These are phyloP conservation scores for Stachybotrys elegans DNA, from an alignment of 2,329 filamentous ascomycete genomes.

Conservation along the genomic window DNA sequence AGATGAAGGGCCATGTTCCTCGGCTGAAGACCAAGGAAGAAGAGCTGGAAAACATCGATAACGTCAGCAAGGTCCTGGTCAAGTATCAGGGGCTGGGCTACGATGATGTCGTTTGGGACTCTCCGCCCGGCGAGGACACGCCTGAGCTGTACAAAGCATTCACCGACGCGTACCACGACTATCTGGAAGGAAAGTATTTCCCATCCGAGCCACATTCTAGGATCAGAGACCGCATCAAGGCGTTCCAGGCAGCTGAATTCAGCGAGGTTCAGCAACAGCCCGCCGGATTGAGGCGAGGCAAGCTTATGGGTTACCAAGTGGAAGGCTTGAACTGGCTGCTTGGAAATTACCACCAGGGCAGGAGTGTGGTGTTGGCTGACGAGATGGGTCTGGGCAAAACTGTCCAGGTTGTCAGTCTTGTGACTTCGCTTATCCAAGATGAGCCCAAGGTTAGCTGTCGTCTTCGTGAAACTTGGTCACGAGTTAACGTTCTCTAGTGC, in stretches of 20 bases:
- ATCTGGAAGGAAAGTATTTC: constrained; percentile 73
- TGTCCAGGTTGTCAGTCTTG: constrained; percentile 81
- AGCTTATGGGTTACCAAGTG: constrained; percentile 89
- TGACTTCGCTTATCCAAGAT: constrained; percentile 67
- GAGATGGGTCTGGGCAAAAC: constrained; percentile 99
- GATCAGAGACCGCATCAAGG: constrained; percentile 63
- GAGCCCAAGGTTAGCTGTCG: constrained; percentile 38
- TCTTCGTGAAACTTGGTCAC: background rate
- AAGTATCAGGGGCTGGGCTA: constrained; percentile 93
- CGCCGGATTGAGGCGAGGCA: constrained; percentile 64
- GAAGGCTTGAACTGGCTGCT: constrained; percentile 95
- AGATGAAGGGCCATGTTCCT: constrained; percentile 43
- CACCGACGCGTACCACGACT: constrained; percentile 78
- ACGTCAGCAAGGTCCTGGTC: constrained; percentile 70
- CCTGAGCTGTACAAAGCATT: constrained; percentile 73
- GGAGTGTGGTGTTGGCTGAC: constrained; percentile 88
- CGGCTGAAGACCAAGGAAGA: constrained; percentile 56
- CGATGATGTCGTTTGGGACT: constrained; percentile 87
- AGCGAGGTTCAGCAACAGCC: constrained; percentile 69
- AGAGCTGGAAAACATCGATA: constrained; percentile 65
- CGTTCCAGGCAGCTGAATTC: constrained; percentile 64
- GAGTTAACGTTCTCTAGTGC: constrained; percentile 39
- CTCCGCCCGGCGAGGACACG: constrained; percentile 63
- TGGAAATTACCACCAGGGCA: constrained; percentile 76
- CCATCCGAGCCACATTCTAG: constrained; percentile 45